These are phyloP conservation scores for Septoria linicola DNA, from an alignment of 2,329 filamentous ascomycete genomes.

Conservation along the genomic window DNA sequence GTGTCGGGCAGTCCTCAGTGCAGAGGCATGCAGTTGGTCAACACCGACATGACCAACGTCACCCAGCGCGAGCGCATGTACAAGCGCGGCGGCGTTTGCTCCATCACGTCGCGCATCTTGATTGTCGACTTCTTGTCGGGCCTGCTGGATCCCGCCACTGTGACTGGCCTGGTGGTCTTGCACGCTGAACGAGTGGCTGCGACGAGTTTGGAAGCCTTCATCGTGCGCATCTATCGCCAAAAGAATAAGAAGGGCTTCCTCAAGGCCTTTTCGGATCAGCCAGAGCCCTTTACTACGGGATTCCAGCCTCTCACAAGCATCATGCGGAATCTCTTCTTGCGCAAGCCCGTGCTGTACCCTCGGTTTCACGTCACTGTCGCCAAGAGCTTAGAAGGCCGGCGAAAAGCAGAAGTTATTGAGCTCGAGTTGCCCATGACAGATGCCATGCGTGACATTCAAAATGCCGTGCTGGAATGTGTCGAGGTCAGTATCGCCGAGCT, in stretches of 20 bases:
- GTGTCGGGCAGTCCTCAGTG: slow-evolving; percentile 80
- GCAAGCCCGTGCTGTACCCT: slow-evolving; percentile 86
- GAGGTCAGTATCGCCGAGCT: slow-evolving; percentile 92
- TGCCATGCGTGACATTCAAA: slow-evolving; percentile 88
- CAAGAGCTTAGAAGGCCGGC: slow-evolving; percentile 82
- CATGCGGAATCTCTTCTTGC: slow-evolving; percentile 88
- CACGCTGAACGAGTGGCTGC: slow-evolving; percentile 84
- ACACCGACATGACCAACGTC: slow-evolving; percentile 90
- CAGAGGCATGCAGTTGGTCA: slow-evolving; percentile 84
- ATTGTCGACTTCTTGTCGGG: slow-evolving; percentile 90
- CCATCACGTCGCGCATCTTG: slow-evolving; percentile 91
- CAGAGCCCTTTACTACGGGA: slow-evolving; percentile 83
- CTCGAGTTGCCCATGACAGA: slow-evolving; percentile 95
- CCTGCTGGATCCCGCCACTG: slow-evolving; percentile 74
- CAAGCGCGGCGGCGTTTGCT: slow-evolving; percentile 82
- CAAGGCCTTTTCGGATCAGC: slow-evolving; percentile 92
- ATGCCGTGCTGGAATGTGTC: slow-evolving; percentile 91
- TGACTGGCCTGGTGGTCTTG: slow-evolving; percentile 82
- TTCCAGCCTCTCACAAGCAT: slow-evolving; percentile 86
- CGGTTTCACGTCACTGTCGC: slow-evolving; percentile 90
- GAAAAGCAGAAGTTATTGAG: slow-evolving; percentile 95
- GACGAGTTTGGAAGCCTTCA: slow-evolving; percentile 91
- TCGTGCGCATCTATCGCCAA: slow-evolving; percentile 87
- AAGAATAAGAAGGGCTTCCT: slow-evolving; percentile 92
- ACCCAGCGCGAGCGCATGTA: slow-evolving; percentile 89